These are phyloP conservation scores for Salix udensis DNA, from an alignment of 345 rosid species.

Conservation along the genomic window DNA sequence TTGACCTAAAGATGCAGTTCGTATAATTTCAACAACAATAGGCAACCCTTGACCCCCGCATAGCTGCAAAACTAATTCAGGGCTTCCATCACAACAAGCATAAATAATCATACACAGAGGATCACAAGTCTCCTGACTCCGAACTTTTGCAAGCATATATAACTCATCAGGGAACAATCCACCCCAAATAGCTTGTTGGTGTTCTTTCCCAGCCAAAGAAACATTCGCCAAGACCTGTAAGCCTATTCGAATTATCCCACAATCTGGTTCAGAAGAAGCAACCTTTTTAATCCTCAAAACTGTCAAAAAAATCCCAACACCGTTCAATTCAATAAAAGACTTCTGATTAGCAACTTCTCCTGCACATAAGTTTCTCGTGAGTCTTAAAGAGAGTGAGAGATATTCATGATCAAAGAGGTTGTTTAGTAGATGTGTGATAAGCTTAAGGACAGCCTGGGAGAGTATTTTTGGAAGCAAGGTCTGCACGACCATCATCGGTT, in stretches of 20 bases:
- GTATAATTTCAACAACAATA: conserved; percentile 19
- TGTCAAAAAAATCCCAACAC: conserved; percentile 34
- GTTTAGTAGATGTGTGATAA: conserved; percentile 31
- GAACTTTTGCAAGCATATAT: conserved; percentile 36
- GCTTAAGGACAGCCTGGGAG: conserved; percentile 42
- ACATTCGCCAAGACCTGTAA: conserved; percentile 77
- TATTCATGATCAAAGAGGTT: conserved; percentile 23
- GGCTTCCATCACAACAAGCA: conserved; percentile 54
- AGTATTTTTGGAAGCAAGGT: conserved; percentile 53
- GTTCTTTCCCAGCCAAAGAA: conserved; percentile 54
- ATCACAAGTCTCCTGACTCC: conserved; percentile 53
- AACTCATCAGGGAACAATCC: conserved; percentile 52
- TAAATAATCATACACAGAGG: conserved; percentile 71
- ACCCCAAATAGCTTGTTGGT: conserved; percentile 56
- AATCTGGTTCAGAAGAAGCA: conserved; percentile 27
- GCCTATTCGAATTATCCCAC: conserved; percentile 13
- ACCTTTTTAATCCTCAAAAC: conserved; percentile 25
- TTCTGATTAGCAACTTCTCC: conserved; percentile 62
- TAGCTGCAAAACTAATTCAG: conserved; percentile 36
- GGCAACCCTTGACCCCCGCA: conserved; percentile 44
- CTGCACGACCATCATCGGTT: conserved; percentile 47
- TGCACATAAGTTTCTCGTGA: conserved; percentile 77
- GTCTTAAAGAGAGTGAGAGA: conserved; percentile 45
- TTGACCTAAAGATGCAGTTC: conserved; percentile 51
- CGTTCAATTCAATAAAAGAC: conserved; percentile 46